These are phyloP conservation scores for Hibiscus trionum DNA, from an alignment of 345 rosid species.

Conservation along the genomic window DNA sequence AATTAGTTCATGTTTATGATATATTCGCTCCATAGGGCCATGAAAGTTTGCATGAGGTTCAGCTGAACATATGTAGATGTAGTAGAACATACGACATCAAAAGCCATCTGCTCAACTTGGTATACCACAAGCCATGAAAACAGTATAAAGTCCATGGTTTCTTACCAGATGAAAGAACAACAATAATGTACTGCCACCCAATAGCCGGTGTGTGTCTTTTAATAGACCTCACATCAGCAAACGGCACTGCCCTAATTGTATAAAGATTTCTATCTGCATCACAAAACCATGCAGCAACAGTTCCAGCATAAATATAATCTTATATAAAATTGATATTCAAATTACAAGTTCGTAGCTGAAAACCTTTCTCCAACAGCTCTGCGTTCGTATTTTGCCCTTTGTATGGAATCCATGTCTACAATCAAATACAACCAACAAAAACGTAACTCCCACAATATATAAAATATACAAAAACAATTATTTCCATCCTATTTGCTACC, in stretches of 20 bases:
- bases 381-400: conserved; percentile 59
- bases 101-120: background rate
- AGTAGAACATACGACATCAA: background rate
- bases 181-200: conserved; percentile 92
- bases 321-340: background rate
- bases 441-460: background rate
- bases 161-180: conserved; percentile 84
- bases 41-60: background rate
- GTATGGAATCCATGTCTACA: conserved; percentile 91
- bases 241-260: conserved; percentile 72
- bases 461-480: background rate
- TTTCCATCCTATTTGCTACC: background rate
- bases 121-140: background rate
- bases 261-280: conserved; percentile 75
- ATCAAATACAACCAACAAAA: conserved; percentile 10
- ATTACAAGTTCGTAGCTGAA: background rate
- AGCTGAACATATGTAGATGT: background rate
- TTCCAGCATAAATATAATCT: background rate
- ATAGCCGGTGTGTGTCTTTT: conserved; percentile 75
- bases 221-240: conserved; percentile 75
- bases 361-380: conserved; percentile 79
- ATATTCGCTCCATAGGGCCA: background rate
- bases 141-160: background rate
- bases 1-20: background rate
- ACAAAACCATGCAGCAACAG: conserved; percentile 11